A percentile compares a stretch with the other conserved stretches of the same genome.
These are phyloP conservation scores for Aspergillus niger DNA, from an alignment of 2,329 filamentous ascomycete species.

Conservation along the genomic window DNA sequence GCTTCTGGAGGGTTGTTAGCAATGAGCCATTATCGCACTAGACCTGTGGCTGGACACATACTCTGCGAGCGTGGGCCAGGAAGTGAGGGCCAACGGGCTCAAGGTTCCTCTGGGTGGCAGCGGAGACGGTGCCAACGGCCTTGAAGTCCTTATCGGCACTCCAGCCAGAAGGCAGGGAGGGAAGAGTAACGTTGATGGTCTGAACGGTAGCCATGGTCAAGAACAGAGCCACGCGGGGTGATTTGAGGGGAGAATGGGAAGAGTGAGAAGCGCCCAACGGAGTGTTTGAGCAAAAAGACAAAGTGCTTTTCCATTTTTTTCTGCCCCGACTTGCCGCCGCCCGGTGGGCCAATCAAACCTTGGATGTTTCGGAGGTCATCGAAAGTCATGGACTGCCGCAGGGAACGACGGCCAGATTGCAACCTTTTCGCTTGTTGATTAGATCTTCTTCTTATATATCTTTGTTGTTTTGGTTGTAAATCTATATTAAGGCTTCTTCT, in stretches of 20 bases:
- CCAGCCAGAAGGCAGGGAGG: constrained; percentile 78
- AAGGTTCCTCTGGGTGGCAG: constrained; percentile 79
- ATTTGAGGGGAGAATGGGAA: constrained; percentile 8
- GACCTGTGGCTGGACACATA: constrained; percentile 42
- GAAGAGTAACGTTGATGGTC: constrained; percentile 55
- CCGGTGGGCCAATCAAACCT: constrained; percentile 28
- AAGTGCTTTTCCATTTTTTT: constrained; percentile 40
- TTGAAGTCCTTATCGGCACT: constrained; percentile 87
- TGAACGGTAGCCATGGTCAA: constrained; percentile 64
- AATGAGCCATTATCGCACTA: neutral
- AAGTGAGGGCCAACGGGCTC: constrained; percentile 98
- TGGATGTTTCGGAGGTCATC: constrained; percentile 29
- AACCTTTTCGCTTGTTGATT: neutral
- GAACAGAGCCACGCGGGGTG: constrained; percentile 12
- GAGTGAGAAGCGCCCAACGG: constrained; percentile 14
- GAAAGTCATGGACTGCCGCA: neutral
- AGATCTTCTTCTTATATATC: neutral
- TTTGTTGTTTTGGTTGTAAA: neutral
- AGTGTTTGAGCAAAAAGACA: no score
- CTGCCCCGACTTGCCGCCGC: constrained; percentile 34
- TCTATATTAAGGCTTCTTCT: neutral
- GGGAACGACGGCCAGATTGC: neutral
- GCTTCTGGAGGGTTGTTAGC: constrained; percentile 53
- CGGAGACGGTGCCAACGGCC: constrained; percentile 72
- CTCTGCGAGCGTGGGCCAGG: constrained; percentile 92